Evolutionary conservation across 2,329 filamentous ascomycete species (phyloP).

Genomic region (Penicillium hordei): DNA sequence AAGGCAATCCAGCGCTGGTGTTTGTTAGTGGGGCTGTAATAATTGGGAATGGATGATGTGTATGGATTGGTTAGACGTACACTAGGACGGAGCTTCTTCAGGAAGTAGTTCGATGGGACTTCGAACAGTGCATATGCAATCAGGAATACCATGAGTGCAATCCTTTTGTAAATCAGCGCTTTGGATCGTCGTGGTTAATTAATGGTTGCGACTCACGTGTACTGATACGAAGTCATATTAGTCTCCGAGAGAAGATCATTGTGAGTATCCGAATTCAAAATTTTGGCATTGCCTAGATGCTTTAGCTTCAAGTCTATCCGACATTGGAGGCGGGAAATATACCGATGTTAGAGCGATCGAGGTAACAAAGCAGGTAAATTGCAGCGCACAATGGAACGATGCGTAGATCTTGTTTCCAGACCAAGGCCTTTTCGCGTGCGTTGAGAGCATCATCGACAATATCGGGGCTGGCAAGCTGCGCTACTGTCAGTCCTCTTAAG

Average conservation of each 20-base stretch:
- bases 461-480: conserved; percentile 12
- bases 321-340: background rate
- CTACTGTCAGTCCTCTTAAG: background rate
- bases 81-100: conserved; percentile 50
- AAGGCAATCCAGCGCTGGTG: conserved; percentile 50
- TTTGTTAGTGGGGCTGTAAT: background rate
- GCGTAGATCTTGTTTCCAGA: conserved; percentile 61
- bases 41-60: background rate
- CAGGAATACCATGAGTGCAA: conserved; percentile 51
- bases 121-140: conserved; percentile 53
- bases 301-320: conserved; percentile 10
- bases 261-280: conserved; percentile 60
- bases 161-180: conserved; percentile 27
- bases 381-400: conserved; percentile 63
- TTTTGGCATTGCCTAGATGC: conserved; percentile 57
- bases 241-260: conserved; percentile 65
- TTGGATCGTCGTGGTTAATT: background rate
- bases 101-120: conserved; percentile 51
- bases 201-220: conserved; percentile 44
- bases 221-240: conserved; percentile 61
- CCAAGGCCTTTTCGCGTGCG: conserved; percentile 36
- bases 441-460: conserved; percentile 10
- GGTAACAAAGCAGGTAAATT: conserved; percentile 68
- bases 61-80: conserved; percentile 23
- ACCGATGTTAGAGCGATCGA: conserved; percentile 69